These are phyloP conservation scores for Lobulomyces angularis DNA, from an alignment of 192 early-diverging fungal species.

Conservation along the genomic window DNA sequence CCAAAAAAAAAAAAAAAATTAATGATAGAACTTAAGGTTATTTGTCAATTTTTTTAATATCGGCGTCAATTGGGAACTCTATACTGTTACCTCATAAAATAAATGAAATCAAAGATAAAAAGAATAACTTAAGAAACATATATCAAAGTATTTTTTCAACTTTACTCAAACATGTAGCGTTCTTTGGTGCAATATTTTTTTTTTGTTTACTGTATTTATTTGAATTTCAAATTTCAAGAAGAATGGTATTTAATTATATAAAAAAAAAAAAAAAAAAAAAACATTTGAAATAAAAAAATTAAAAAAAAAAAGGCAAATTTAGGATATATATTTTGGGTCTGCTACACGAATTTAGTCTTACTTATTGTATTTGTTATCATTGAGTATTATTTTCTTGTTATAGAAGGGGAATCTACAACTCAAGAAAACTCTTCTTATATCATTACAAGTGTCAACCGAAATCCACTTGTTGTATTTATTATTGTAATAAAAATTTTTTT, in stretches of 20 bases:
- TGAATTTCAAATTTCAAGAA: neutral
- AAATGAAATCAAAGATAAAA: slow-evolving; percentile 24
- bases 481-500: slow-evolving; percentile 31
- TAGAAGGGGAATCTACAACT: slow-evolving; percentile 18
- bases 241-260: slow-evolving; percentile 20
- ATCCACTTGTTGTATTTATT: slow-evolving; percentile 75
- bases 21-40: slow-evolving; percentile 44
- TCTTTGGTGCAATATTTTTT: neutral
- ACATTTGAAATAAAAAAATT: no score
- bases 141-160: slow-evolving; percentile 56
- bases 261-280: no score
- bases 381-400: neutral
- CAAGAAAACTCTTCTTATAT: slow-evolving; percentile 40
- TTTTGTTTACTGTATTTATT: neutral
- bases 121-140: slow-evolving; percentile 37
- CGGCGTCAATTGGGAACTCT: slow-evolving; percentile 56
- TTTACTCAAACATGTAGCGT: slow-evolving; percentile 14
- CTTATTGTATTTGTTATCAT: slow-evolving; percentile 33
- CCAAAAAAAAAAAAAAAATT: neutral
- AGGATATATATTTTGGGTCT: slow-evolving; percentile 58
- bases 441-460: slow-evolving; percentile 63
- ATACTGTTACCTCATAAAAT: slow-evolving; percentile 34
- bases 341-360: slow-evolving; percentile 45
- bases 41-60: slow-evolving; percentile 65
- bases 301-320: slow-evolving; percentile 72